These are phyloP conservation scores for Lipomyces yamanashiensis DNA, from an alignment of 805 yeast species.

Conservation along the genomic window DNA sequence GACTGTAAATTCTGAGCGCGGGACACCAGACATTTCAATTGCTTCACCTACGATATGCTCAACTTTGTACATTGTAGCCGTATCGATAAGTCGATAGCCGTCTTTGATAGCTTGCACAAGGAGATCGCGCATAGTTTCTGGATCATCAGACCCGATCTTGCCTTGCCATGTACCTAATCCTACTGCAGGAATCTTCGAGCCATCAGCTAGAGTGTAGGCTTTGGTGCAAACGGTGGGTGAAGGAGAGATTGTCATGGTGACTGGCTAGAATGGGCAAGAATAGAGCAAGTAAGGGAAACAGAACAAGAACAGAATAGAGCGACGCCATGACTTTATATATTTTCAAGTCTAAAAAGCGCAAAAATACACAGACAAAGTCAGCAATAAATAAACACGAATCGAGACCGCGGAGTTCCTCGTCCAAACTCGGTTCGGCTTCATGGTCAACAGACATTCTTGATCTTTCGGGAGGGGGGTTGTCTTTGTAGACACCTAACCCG, in stretches of 20 bases:
- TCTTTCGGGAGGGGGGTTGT: too few relatives aligned
- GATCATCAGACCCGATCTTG: conserved; percentile 55
- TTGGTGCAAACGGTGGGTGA: neutral
- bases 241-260: neutral
- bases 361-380: too few relatives aligned
- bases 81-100: conserved; percentile 80
- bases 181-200: conserved; percentile 63
- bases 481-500: too few relatives aligned
- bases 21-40: conserved; percentile 51
- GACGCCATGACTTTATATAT: too few relatives aligned
- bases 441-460: too few relatives aligned
- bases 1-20: conserved; percentile 50
- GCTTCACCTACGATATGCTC: conserved; percentile 66
- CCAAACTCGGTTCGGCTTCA: too few relatives aligned
- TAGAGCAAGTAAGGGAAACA: too few relatives aligned
- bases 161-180: conserved; percentile 78
- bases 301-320: too few relatives aligned
- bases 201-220: conserved; percentile 52
- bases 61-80: conserved; percentile 67
- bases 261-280: too few relatives aligned
- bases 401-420: too few relatives aligned
- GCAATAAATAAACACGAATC: too few relatives aligned
- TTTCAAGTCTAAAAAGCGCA: too few relatives aligned
- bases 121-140: conserved; percentile 48
- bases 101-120: conserved; percentile 54